phyloP scores from a whole-genome alignment of 2,329 filamentous ascomycete species.

The Gnomoniopsis smithogilvyi region DNA sequence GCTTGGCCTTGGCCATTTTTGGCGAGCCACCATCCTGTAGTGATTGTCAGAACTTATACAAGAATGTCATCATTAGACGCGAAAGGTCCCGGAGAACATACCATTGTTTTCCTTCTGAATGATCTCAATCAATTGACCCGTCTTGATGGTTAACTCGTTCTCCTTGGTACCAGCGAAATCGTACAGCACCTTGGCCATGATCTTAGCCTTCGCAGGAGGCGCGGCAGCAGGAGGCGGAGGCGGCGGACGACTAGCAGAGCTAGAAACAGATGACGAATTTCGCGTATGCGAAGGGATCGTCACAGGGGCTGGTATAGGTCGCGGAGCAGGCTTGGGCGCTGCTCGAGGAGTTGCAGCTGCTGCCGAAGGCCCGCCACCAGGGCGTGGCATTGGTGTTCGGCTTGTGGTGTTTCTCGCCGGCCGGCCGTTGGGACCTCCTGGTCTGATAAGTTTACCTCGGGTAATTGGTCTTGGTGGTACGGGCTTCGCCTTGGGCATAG shows the following conservation, averaged over 20 bases:
- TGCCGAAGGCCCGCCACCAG: conserved; percentile 30
- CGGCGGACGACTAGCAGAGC: conserved; percentile 49
- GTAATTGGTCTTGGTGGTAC: conserved; percentile 88
- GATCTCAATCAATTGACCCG: conserved; percentile 81
- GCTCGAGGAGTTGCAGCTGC: conserved; percentile 17
- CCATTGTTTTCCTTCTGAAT: conserved; percentile 95
- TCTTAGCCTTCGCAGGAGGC: conserved; percentile 62
- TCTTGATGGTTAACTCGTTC: conserved; percentile 78
- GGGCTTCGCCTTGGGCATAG: conserved; percentile 83
- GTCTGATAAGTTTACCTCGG: conserved; percentile 86
- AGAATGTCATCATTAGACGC: not conserved
- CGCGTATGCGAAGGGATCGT: conserved; percentile 49
- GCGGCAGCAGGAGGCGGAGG: conserved; percentile 68
- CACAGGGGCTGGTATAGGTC: conserved; percentile 27
- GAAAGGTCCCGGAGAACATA: conserved; percentile 44
- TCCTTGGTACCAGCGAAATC: conserved; percentile 82
- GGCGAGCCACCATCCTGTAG: conserved; percentile 89
- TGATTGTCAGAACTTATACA: conserved; percentile 23
- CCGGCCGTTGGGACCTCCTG: conserved; percentile 77
- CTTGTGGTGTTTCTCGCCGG: conserved; percentile 35
- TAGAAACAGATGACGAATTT: conserved; percentile 50
- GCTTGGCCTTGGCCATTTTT: conserved; percentile 73
- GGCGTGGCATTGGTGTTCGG: conserved; percentile 33
- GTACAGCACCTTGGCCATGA: conserved; percentile 86
- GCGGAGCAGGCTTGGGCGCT: conserved; percentile 23